A percentile compares a stretch with the other conserved stretches of the same genome.
Evolutionary conservation across 768 basidiomycete species (phyloP).

Genomic region (Phaeolepiota aurea): DNA sequence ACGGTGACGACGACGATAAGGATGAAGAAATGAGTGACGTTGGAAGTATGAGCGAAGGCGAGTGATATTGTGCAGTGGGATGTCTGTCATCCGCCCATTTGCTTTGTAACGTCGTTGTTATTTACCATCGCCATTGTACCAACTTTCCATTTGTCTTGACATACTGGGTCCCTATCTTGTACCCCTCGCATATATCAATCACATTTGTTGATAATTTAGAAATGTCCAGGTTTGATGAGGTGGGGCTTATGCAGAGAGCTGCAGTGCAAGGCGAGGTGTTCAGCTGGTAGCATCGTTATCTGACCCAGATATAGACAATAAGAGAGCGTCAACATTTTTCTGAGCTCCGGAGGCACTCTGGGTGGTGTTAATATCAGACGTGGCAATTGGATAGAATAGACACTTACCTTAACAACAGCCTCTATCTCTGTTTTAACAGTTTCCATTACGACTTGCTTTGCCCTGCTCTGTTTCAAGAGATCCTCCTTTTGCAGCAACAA

Average conservation of each 20-base stretch:
- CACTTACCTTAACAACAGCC: slow-evolving; percentile 57
- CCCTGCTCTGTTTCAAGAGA: slow-evolving; percentile 71
- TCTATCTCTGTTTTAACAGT: slow-evolving; percentile 75
- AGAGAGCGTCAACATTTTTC: slow-evolving; percentile 67
- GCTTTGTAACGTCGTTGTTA: not conserved
- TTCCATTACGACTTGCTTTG: slow-evolving; percentile 66
- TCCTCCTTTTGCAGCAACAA: slow-evolving; percentile 67
- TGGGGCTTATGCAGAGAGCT: not conserved
- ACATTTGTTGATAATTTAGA: not conserved
- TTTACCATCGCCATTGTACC: too few relatives aligned
- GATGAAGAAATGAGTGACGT: slow-evolving; percentile 87
- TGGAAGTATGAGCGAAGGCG: slow-evolving; percentile 74
- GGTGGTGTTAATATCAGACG: slow-evolving; percentile 6
- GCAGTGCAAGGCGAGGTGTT: not conserved
- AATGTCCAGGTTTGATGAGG: not conserved
- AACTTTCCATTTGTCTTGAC: not conserved
- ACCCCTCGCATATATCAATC: slow-evolving; percentile 1
- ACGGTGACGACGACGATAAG: slow-evolving; percentile 58
- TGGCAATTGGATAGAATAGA: slow-evolving; percentile 1
- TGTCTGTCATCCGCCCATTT: slow-evolving; percentile 6
- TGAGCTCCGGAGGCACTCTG: slow-evolving; percentile 67
- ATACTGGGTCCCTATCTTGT: not conserved
- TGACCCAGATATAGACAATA: slow-evolving; percentile 30
- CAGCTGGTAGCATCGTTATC: slow-evolving; percentile 6
- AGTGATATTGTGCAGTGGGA: slow-evolving; percentile 18